phyloP scores from a whole-genome alignment of 805 yeast species.

The Cyberlindnera misumaiensis region DNA sequence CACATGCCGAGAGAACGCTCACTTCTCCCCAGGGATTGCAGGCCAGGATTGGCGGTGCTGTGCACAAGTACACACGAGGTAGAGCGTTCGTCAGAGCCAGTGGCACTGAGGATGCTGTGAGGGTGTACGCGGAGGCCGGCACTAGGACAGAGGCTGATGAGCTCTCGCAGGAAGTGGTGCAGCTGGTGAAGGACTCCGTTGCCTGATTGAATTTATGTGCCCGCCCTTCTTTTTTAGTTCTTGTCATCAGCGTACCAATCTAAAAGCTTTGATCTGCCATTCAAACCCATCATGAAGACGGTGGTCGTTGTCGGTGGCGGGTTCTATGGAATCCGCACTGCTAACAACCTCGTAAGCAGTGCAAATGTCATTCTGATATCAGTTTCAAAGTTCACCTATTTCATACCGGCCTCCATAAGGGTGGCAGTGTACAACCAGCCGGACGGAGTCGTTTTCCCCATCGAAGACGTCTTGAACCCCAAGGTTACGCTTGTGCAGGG shows the following conservation, averaged over 20 bases:
- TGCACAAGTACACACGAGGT: constrained; percentile 49
- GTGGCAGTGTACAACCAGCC: constrained; percentile 6
- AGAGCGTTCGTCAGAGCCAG: constrained; percentile 94
- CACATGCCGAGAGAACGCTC: constrained; percentile 83
- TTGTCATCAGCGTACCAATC: no score
- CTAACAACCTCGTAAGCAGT: no score
- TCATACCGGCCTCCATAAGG: constrained; percentile 9
- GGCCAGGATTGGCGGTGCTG: constrained; percentile 56
- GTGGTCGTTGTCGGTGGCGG: no score
- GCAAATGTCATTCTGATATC: no score
- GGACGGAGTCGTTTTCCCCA: constrained; percentile 4
- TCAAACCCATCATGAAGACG: no score
- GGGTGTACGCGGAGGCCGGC: constrained; percentile 88
- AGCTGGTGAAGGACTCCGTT: constrained; percentile 25
- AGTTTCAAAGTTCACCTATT: constrained; percentile 7
- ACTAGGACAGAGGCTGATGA: constrained; percentile 40
- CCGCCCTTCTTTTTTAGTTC: no score
- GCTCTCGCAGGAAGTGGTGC: constrained; percentile 35
- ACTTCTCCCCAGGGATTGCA: constrained; percentile 77
- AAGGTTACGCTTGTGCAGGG: constrained; percentile 15
- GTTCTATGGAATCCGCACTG: no score
- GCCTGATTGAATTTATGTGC: constrained; percentile 2
- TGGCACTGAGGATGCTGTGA: constrained; percentile 96
- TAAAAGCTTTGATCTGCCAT: no score
- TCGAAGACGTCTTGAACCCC: constrained; percentile 11